Evolutionary conservation across 495 filamentous ascomycete genomes (phyloP), one percentile per base, ranked within the genome.

Genomic region (Xylaria bambusicola): DNA sequence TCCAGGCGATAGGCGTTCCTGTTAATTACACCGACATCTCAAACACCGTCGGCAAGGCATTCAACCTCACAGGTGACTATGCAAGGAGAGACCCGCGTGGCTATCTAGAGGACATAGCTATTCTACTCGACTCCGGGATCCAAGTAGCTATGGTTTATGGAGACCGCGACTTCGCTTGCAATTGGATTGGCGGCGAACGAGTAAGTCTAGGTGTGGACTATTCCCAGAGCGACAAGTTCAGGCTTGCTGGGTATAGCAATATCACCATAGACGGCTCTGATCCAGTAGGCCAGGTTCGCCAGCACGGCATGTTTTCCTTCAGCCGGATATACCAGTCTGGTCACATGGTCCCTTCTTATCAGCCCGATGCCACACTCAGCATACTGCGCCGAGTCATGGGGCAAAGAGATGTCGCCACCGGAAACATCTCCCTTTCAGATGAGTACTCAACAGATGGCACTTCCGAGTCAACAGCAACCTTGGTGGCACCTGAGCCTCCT

Each of bases 121-220:
- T 68, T 53, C 73, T 86, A 18, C 69, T 86, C 31, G 76, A 77
- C 13, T 56, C 67, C 8, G 81, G 82, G 9, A 80, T 90, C 58
- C 84, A 86, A 58, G 87, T 91, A 3, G 81, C 84, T 6, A 76
- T 90, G 40, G 76, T 89, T 33, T 88, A 88, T 58, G 88, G 77
- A 5, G 76, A 81, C 52, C 62, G 79, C 5, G 86, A 88, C 59
- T 87, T 78, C 57, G 77, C 82, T 18, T 88, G 85, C 65, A 88
- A 86, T 63, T 87, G 82, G 80, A 66, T 84, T 21, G 84, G 85
- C 17, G 84, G 84, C 40, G 72, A 85, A 68, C 77, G 80, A 7
- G 76, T 82, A 50, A 81, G 77, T 23, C 71, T 86, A 6, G 49
- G 18, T 26, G 24, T 60, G 38, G 41, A 35, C 2, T 64, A 64